Base-by-base conservation (phyloP, 257 asterid genomes). In the Solanum chiquidenum region DNA sequence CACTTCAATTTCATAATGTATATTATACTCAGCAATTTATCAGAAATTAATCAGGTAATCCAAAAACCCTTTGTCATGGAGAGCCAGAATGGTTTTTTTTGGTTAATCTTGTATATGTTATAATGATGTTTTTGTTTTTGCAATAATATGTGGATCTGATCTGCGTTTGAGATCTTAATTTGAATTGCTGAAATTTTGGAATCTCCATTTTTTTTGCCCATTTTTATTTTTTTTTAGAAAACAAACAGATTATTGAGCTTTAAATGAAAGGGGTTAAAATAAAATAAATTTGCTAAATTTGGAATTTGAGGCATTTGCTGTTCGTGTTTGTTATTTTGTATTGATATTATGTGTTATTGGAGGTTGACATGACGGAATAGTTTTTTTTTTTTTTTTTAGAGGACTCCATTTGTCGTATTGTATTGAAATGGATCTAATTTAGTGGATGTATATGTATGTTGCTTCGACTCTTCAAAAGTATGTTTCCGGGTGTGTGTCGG, bases 111-210 rank as follows among this genome's bases (percentile, higher is more conserved):
- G 37, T 40, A 40, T 46, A 34, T 76, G 52, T 25, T 69, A 29
- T 21, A 18, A 38, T n/a, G 69, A 11, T 34, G n/a, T 42, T 23
- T 77, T 42, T 33, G 75, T 27, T 85, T 68, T 86, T 66, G 83
- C n/a, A 82, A 77, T 80, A 7, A 40, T 46, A 49, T 25, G 89
- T 85, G 92, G 98, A 94, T 93, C 98, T 92, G 98, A 94, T 95
- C 93, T 85, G 92, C 90, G 90, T 88, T 89, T 42, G 62, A 89
- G 95, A 93, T 92, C 92, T 64, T 64, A 7, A 33, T 29, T 33
- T 14, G 4, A 60, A 34, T 62, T 52, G 29, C 40, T 33, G 25
- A 44, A 74, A 40, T 7, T 71, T 71, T 14, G 12, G 38, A 29
- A 69, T 69, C 25, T 31, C 0, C 18, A 62, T 20, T 52, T 58